Percentiles rank a stretch among this genome's conserved stretches.
phyloP scores from a whole-genome alignment of 169 alveolate genomes.

The Plasmodium blacklocki region DNA sequence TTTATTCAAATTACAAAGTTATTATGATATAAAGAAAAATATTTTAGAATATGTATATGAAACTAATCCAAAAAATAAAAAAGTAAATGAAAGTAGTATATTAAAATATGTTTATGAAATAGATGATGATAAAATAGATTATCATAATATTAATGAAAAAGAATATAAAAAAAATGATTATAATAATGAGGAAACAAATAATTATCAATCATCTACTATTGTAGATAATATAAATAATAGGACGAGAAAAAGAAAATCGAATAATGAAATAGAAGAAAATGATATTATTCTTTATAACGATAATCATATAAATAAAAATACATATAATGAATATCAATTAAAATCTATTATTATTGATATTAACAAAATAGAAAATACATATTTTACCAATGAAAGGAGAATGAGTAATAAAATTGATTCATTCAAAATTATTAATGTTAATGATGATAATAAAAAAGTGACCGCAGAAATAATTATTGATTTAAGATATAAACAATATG shows the following conservation, averaged over 20 bases:
- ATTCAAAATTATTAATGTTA: slow-evolving; percentile 37
- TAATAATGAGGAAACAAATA: neutral
- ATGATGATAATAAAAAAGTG: slow-evolving; percentile 41
- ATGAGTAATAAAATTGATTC: slow-evolving; percentile 74
- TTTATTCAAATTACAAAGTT: slow-evolving; percentile 91
- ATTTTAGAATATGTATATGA: slow-evolving; percentile 88
- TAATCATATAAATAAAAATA: neutral
- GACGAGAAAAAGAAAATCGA: slow-evolving; percentile 32
- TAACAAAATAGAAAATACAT: slow-evolving; percentile 54
- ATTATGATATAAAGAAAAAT: slow-evolving; percentile 91
- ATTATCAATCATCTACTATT: neutral
- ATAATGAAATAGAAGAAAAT: neutral
- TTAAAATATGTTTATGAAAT: slow-evolving; percentile 71
- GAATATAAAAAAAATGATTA: neutral
- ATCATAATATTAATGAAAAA: slow-evolving; percentile 1
- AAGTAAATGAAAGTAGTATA: slow-evolving; percentile 49
- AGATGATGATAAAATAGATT: slow-evolving; percentile 5
- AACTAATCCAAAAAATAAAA: slow-evolving; percentile 80
- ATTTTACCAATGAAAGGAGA: slow-evolving; percentile 70
- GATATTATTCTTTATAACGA: neutral
- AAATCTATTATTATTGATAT: slow-evolving; percentile 61
- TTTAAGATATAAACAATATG: slow-evolving; percentile 44
- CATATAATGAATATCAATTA: slow-evolving; percentile 65
- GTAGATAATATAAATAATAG: neutral
- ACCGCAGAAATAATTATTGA: slow-evolving; percentile 61